Percentiles rank a stretch among this genome's conserved stretches.
phyloP scores from a whole-genome alignment of 345 rosid genomes.

The Brassica nigra region DNA sequence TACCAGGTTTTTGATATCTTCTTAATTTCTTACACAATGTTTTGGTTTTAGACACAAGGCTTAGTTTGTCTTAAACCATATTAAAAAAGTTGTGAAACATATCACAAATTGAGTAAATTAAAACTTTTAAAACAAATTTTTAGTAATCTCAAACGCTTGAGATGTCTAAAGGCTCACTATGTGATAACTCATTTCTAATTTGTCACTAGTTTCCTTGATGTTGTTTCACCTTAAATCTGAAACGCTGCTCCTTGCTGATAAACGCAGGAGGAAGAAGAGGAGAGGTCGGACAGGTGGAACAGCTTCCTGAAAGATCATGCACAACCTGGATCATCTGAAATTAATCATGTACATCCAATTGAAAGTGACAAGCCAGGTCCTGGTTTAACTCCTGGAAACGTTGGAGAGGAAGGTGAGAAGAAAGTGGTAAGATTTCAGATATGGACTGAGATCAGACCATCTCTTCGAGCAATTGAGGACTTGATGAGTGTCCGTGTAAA shows the following conservation, averaged over 20 bases:
- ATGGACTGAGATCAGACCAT: slow-evolving; percentile 85
- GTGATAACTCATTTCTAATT: background rate
- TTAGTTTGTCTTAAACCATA: background rate
- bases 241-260: background rate
- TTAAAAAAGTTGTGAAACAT: slow-evolving; percentile 1
- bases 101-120: background rate
- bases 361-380: slow-evolving; percentile 39
- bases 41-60: background rate
- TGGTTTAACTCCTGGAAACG: slow-evolving; percentile 42
- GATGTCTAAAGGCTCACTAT: background rate
- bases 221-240: background rate
- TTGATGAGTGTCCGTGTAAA: slow-evolving; percentile 79
- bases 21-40: background rate
- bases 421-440: slow-evolving; percentile 50
- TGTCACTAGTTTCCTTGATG: slow-evolving; percentile 15
- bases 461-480: slow-evolving; percentile 69
- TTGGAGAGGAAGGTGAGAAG: slow-evolving; percentile 43
- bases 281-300: slow-evolving; percentile 92
- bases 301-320: slow-evolving; percentile 71
- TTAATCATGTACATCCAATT: no score
- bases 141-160: background rate
- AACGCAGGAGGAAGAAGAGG: slow-evolving; percentile 95
- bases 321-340: slow-evolving; percentile 43
- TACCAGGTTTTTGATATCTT: slow-evolving; percentile 59
- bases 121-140: no score